Evolutionary conservation across 441 rosid species (phyloP), one percentile per base, ranked within the genome.

Genomic region (Arabidopsis lyrata): DNA sequence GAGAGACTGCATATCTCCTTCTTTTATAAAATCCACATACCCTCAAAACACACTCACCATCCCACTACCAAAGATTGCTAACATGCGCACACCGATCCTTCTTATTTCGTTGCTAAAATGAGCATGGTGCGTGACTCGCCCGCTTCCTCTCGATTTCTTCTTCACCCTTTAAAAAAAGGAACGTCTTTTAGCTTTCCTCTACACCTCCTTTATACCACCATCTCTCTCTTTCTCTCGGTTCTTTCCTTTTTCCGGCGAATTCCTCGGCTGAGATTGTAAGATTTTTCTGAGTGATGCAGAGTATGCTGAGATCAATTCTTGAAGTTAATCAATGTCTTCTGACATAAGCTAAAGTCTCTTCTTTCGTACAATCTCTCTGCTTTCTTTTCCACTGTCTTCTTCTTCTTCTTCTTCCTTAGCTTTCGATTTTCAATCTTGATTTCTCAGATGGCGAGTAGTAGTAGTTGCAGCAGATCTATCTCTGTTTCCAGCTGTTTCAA

Each of bases 251-350:
- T 35, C 58, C 76, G 62, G 80, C 68, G 48, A 54, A 59, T 59
- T 66, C 44, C 27, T 60, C n/a, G 53, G 77, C 69, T 41, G 47
- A 34, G 74, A 60, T 77, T 77, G 53, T 20, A 15, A 58, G 14
- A 27, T 60, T 41, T 54, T 6, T 39, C 16, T 3, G 41, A 72
- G 68, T 61, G 69, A 72, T 71, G 73, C 73, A 42, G 72, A 76
- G 22, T 68, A 61, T 53, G 24, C 74, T 53, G 70, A 83, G 73
- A 54, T 78, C 69, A 66, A 12, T 50, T 39, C 73, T 80, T 73
- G 57, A 68, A 63, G 38, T 29, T 20, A 77, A 80, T 81, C 92
- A 85, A 94, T 94, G 97, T 91, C 97, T 83, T 90, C 93, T 70
- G 98, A 93, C 80, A 91, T 93, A 58, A 87, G 93, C 90, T 93